Base-by-base conservation (phyloP, 139 green algal species). In the Nannochloris sp. region DNA sequence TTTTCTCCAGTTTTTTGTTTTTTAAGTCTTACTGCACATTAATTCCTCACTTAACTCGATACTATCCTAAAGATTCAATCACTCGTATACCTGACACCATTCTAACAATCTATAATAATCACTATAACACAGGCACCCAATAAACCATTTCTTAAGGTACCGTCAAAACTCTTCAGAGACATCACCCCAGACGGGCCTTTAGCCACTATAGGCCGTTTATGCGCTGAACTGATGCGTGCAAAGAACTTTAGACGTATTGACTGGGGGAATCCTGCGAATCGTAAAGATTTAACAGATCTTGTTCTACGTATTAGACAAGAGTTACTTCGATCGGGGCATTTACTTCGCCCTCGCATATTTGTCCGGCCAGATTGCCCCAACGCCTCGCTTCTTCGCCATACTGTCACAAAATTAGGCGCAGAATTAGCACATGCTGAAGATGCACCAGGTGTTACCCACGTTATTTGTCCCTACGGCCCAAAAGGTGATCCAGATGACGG, bases 401-500 rank as follows among this genome's bases (percentile, higher is more conserved):
- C 29, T 30, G 54, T 78, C 31, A 61, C 32, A 13, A 27, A 35
- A 8, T 32, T 74, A 29, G 68, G 54, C 74, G 71, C 34, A 7
- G 64, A 78, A 27, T 14, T 72, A 47, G 54, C 58, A 15, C 64
- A 73, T 24, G 42, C 32, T 3, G 71, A 68, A 84, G 80, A 77
- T 34, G 70, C 79, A 48, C 31, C 54, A 8, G 68, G 64, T 6
- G 67, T 90, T 10, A 90, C 85, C 0, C 83, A 95, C 65, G 76
- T 89, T 2, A 78, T 95, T 44, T 81, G 80, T 53, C 86, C 87
- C 3, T 88, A 89, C 65, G 78, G 70, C 2, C 58, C 76, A 0
- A 71, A 58, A 3, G 82, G 81, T 1, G 86, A 93, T 45, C 83
- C 84, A 37, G 84, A 91, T 54, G 82, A 91, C 32, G 83, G 77